Percentiles rank a stretch among this genome's conserved stretches.
Conservation (phyloP, 768 basidiomycete genomes). For the Naganishia friedmannii region DNA sequence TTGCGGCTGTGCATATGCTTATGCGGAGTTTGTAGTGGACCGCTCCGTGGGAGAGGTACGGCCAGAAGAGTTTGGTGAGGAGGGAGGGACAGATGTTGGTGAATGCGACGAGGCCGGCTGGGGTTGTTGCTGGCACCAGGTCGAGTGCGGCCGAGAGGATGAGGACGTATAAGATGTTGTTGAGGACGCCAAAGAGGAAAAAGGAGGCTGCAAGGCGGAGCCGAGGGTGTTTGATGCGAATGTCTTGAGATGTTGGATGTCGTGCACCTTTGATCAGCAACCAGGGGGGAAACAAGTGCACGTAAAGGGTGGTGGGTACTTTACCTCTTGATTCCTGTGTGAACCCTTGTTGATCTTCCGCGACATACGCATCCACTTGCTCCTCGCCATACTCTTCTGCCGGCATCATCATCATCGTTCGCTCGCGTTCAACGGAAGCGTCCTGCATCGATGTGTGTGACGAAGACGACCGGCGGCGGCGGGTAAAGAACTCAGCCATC, state of each 20-base stretch:
- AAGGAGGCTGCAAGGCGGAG: constrained; percentile 56
- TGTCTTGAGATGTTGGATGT: too few species aligned
- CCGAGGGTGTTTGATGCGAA: neutral
- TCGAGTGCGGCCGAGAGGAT: constrained; percentile 95
- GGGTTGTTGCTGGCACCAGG: constrained; percentile 83
- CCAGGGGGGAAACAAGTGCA: too few species aligned
- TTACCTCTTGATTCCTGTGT: neutral
- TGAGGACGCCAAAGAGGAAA: constrained; percentile 87
- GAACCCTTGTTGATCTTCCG: constrained; percentile 4
- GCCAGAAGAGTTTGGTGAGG: constrained; percentile 84
- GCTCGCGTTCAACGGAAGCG: neutral
- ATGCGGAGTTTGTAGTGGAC: constrained; percentile 77
- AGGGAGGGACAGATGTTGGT: constrained; percentile 91
- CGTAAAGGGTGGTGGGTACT: too few species aligned
- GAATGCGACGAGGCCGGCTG: constrained; percentile 90
- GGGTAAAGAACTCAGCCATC: constrained; percentile 5
- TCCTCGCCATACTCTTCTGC: constrained; percentile 10
- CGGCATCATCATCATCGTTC: neutral
- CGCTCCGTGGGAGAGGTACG: constrained; percentile 79
- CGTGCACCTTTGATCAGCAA: too few species aligned
- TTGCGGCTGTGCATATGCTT: constrained; percentile 69
- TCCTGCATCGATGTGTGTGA: neutral
- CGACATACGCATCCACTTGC: constrained; percentile 11
- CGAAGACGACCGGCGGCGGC: neutral
- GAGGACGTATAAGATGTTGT: constrained; percentile 93